Evolutionary conservation across 1,284 basidiomycete genomes (phyloP).

Genomic region (Trichosporon sp.): DNA sequence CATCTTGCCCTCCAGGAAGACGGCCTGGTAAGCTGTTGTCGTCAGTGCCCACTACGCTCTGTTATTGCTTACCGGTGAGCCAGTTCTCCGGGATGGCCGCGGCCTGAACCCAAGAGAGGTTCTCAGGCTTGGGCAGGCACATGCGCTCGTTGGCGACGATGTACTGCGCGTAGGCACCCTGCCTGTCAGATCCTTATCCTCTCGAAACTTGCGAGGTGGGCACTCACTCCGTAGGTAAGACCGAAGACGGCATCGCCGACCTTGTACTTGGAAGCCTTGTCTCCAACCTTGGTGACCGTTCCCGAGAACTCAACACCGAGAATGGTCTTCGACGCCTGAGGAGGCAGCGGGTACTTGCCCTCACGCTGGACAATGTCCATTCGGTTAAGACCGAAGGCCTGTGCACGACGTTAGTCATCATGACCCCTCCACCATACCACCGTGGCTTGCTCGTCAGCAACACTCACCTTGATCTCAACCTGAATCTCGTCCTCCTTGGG

Average conservation of each 20-base stretch:
- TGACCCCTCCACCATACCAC: too few relatives aligned
- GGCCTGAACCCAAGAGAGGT: slow-evolving; percentile 75
- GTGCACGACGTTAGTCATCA: neutral
- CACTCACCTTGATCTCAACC: slow-evolving; percentile 51
- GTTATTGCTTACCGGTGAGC: slow-evolving; percentile 62
- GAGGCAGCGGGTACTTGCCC: slow-evolving; percentile 71
- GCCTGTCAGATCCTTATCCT: slow-evolving; percentile 3
- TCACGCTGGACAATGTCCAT: slow-evolving; percentile 74
- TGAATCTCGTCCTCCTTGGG: slow-evolving; percentile 63
- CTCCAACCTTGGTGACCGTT: slow-evolving; percentile 58
- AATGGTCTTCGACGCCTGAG: slow-evolving; percentile 64
- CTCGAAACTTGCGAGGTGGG: neutral
- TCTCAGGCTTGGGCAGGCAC: slow-evolving; percentile 66
- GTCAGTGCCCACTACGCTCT: neutral
- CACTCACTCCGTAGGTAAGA: slow-evolving; percentile 60
- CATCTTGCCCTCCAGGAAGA: slow-evolving; percentile 65
- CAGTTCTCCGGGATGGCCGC: slow-evolving; percentile 81
- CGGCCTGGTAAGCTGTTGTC: slow-evolving; percentile 67
- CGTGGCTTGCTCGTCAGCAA: too few relatives aligned
- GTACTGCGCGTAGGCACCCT: slow-evolving; percentile 92
- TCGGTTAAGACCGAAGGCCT: slow-evolving; percentile 78
- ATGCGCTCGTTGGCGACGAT: slow-evolving; percentile 64
- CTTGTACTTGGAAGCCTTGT: slow-evolving; percentile 57
- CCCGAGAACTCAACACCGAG: slow-evolving; percentile 92
- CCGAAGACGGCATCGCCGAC: slow-evolving; percentile 77